Conservation (phyloP, 1,139 yeast species). For the Sugiyamaella paludigena region DNA sequence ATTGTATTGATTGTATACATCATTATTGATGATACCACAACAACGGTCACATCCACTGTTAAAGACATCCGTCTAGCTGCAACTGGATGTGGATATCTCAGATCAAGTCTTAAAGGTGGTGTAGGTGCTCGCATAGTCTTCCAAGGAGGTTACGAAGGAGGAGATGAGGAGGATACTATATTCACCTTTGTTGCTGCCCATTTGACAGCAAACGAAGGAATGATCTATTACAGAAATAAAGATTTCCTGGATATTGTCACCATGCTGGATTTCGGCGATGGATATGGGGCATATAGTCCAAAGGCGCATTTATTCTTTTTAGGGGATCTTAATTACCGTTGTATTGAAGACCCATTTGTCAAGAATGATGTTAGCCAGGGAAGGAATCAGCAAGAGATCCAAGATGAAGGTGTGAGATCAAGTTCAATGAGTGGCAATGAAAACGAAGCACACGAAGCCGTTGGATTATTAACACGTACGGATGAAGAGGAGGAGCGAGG, state of each 20-base stretch:
- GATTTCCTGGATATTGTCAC: constrained; percentile 53
- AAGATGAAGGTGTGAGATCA: too few relatives aligned
- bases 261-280: constrained; percentile 60
- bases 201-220: constrained; percentile 75
- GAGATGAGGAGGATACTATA: constrained; percentile 28
- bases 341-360: constrained; percentile 33
- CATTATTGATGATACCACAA: constrained; percentile 33
- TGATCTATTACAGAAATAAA: constrained; percentile 49
- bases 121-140: constrained; percentile 55
- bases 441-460: too few relatives aligned
- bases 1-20: constrained; percentile 56
- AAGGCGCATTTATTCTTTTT: constrained; percentile 61
- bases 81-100: constrained; percentile 54
- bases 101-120: constrained; percentile 70
- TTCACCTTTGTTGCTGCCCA: constrained; percentile 70
- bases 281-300: constrained; percentile 55
- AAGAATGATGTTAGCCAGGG: constrained; percentile 3
- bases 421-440: too few relatives aligned
- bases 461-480: too few relatives aligned
- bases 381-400: not conserved
- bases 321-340: constrained; percentile 84
- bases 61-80: constrained; percentile 30
- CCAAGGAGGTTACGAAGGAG: constrained; percentile 31
- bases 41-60: constrained; percentile 20
- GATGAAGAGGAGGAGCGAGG: too few relatives aligned